phyloP scores from a whole-genome alignment of 2,329 filamentous ascomycete species.

The Exophiala lecanii-corni region DNA sequence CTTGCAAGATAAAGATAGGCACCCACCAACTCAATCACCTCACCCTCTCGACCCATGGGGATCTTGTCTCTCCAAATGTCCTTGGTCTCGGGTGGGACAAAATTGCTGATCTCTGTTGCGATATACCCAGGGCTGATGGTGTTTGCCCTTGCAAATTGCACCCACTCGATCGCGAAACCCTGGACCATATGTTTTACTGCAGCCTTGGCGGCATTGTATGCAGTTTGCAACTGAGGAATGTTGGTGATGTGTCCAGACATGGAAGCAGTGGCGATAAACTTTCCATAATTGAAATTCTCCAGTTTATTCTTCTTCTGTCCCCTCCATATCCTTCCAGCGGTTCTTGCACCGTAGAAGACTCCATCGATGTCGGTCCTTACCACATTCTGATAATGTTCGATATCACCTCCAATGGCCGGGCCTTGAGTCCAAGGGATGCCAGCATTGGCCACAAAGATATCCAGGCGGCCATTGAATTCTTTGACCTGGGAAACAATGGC shows the following conservation, averaged over 20 bases:
- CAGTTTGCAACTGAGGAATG: slow-evolving; percentile 71
- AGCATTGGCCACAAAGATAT: slow-evolving; percentile 75
- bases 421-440: slow-evolving; percentile 71
- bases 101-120: slow-evolving; percentile 61
- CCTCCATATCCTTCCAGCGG: slow-evolving; percentile 65
- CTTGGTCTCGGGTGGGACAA: slow-evolving; percentile 62
- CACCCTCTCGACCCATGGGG: slow-evolving; percentile 71
- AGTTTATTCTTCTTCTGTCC: slow-evolving; percentile 64
- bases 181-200: slow-evolving; percentile 61
- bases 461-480: slow-evolving; percentile 70
- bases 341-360: slow-evolving; percentile 71
- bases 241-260: slow-evolving; percentile 78
- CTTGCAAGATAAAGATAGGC: slow-evolving; percentile 77
- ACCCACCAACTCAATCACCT: slow-evolving; percentile 72
- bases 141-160: slow-evolving; percentile 65
- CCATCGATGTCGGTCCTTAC: slow-evolving; percentile 69
- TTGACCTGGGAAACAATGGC: slow-evolving; percentile 41
- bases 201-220: slow-evolving; percentile 64
- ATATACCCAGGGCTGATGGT: slow-evolving; percentile 65
- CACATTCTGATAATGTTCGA: slow-evolving; percentile 63
- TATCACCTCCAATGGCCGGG: slow-evolving; percentile 58
- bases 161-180: slow-evolving; percentile 64
- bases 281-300: slow-evolving; percentile 58
- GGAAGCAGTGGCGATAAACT: slow-evolving; percentile 72
- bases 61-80: slow-evolving; percentile 72